These are phyloP conservation scores for Trichosanthes truncata DNA, from an alignment of 306 rosid genomes.

Conservation along the genomic window DNA sequence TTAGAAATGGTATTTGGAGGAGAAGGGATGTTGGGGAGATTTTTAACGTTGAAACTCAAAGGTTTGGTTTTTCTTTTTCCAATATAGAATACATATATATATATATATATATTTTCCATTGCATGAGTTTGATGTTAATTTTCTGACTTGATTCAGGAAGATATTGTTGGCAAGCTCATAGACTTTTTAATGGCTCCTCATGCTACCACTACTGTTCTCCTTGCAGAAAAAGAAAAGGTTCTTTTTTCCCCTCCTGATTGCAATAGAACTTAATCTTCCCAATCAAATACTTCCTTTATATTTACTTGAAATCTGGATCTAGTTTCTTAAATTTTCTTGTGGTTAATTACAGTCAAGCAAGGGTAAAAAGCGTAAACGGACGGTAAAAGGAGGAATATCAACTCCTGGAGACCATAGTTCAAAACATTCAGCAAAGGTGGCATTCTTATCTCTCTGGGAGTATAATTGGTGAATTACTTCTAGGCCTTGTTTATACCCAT, in stretches of 20 bases:
- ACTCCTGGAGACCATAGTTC: constrained; percentile 39
- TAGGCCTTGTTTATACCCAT: neutral
- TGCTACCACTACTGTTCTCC: constrained; percentile 54
- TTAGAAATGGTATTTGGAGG: neutral
- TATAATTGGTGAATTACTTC: constrained; percentile 9
- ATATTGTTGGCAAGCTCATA: constrained; percentile 57
- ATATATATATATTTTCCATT: neutral
- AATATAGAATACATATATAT: neutral
- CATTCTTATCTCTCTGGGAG: constrained; percentile 15
- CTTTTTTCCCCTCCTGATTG: neutral
- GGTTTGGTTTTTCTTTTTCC: neutral
- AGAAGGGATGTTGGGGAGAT: neutral
- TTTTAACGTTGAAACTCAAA: neutral
- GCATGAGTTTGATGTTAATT: neutral
- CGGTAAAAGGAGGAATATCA: constrained; percentile 43
- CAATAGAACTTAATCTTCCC: neutral
- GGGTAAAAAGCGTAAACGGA: constrained; percentile 68
- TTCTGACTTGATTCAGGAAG: constrained; percentile 56
- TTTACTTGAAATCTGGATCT: neutral
- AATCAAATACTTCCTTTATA: neutral
- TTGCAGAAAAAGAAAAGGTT: constrained; percentile 81
- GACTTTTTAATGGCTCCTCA: constrained; percentile 86
- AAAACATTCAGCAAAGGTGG: constrained; percentile 62
- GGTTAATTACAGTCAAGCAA: constrained; percentile 36
- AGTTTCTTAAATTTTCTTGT: constrained; percentile 3